Evolutionary conservation across 177 flowering plant genomes (phyloP), one percentile per base, ranked within the genome.

Genomic region (Vitis hybrid): DNA sequence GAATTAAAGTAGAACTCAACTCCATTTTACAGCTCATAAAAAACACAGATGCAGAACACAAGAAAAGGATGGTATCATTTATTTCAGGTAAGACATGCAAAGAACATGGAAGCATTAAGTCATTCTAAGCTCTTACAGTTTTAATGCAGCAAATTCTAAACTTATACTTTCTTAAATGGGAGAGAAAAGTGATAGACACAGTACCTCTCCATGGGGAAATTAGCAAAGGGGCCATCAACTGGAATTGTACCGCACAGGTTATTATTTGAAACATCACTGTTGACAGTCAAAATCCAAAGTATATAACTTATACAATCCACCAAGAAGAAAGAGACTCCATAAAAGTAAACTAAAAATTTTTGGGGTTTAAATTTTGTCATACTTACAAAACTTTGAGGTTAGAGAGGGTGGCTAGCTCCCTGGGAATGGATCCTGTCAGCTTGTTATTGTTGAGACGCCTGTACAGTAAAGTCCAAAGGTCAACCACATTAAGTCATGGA

Each of bases 231-330:
- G 6, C 97, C 97, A 74, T 87, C 94, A 49, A 83, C 83, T 3
- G 97, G 95, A 60, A 92, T 87, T 60, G 94, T 92, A 75, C 97
- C 95, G 61, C 97, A 90, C 1, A 92, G 87, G 76, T 87, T 79
- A 68, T 89, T 92, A 72, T 83, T 81, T 9, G 92, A 92, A 62
- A 92, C 91, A 83, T 92, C 97, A 72, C 95, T 90, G 86, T 82
- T 62, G 45, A 6, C 39, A 14, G 14, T 12, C 15, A 13, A 8
- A 30, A 30, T 12, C 45, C 30, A 15, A 13, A 34, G 7, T 4
- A 34, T 34, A 18, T 32, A 34, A 34, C 45, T 34, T 34, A 34
- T 34, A 34, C 1, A 34, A 75, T 45, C 19, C 39, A 18, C 13
- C 26, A 6, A 57, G 62, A 19, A 57, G 18, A 57, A 17, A 60